Evolutionary conservation across 495 filamentous ascomycete species (phyloP), one percentile per base, ranked within the genome.

Genomic region (Antarctomyces pellizariae): DNA sequence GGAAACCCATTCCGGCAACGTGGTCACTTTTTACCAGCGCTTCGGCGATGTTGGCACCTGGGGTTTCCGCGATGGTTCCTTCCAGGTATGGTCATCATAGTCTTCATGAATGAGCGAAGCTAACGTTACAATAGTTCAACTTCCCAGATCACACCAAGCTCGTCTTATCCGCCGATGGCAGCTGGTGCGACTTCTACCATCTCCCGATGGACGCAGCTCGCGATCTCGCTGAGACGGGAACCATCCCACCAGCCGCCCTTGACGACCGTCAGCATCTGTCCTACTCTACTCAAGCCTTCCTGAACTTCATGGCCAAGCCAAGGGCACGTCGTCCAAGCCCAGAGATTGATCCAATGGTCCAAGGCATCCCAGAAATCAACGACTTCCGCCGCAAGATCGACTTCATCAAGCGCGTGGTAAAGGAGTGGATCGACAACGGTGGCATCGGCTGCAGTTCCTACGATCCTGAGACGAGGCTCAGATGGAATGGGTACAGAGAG

Each of bases 81-180:
- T 92, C 39, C 77, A 84, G 59, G 71, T 73, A 42, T 24, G 52
- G 37, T 30, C 12, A 26, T 36, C 25, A 17, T 31, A 34, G 32
- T 34, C 27, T 31, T 25, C 10, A 30, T 31, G 24, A 32, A 14
- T n/a, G 13, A 22, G 13, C 30, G 8, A 23, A 26, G 40, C 38
- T 34, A 28, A 29, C 29, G 13, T 23, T 22, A 13, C 5, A 26
- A 23, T 42, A 86, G 64, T 76, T 92, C 51, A 93, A 97, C 48
- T 97, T 93, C 51, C 82, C 84, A 4, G 86, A 97, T 36, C 86
- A 97, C 44, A 93, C 86, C 16, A 97, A 97, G 45, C 59, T 91
- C 14, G 65, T 89, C 3, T 53, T 91, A 25, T 75, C 77, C 18
- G 56, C 65, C 5, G 66, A 71, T 19, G 77, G 68, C 14, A 71